phyloP scores from a whole-genome alignment of 257 asterid species.

The Solanum boliviense region DNA sequence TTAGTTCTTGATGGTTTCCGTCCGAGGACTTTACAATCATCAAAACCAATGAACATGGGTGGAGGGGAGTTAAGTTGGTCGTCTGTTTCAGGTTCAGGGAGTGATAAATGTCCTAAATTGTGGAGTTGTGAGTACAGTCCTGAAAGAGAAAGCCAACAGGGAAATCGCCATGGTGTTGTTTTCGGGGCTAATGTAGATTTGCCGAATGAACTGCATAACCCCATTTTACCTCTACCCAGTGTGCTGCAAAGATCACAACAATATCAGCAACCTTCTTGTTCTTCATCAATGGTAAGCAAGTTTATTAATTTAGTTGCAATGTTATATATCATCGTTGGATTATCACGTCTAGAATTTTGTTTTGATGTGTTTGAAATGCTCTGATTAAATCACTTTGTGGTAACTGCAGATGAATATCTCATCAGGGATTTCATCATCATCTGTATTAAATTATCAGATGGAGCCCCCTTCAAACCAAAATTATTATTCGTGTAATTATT shows the following conservation, averaged over 20 bases:
- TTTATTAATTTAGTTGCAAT: not conserved
- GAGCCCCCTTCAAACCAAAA: slow-evolving; percentile 99
- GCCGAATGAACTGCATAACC: slow-evolving; percentile 13
- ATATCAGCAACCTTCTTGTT: slow-evolving; percentile 25
- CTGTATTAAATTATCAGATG: slow-evolving; percentile 43
- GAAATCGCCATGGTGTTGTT: slow-evolving; percentile 20
- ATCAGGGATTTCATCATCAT: slow-evolving; percentile 39
- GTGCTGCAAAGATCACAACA: slow-evolving; percentile 44
- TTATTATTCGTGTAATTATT: slow-evolving; percentile 28
- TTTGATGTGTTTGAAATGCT: not conserved
- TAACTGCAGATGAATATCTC: slow-evolving; percentile 48
- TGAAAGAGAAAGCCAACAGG: slow-evolving; percentile 19
- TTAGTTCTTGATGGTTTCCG: slow-evolving; percentile 24
- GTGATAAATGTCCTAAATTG: slow-evolving; percentile 28
- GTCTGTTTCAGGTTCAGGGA: slow-evolving; percentile 13
- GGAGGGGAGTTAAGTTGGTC: slow-evolving; percentile 24
- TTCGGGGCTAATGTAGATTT: slow-evolving; percentile 17
- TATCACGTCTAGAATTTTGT: not conserved
- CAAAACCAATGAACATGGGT: slow-evolving; percentile 17
- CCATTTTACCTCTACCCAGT: slow-evolving; percentile 20
- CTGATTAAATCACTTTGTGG: not conserved
- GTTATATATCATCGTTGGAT: not conserved
- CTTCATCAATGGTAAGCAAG: slow-evolving; percentile 40
- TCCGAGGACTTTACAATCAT: slow-evolving; percentile 17
- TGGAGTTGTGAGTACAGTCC: slow-evolving; percentile 37